These are phyloP conservation scores for Chenopodium formosanum DNA, from an alignment of 148 eudicot genomes.

Conservation along the genomic window DNA sequence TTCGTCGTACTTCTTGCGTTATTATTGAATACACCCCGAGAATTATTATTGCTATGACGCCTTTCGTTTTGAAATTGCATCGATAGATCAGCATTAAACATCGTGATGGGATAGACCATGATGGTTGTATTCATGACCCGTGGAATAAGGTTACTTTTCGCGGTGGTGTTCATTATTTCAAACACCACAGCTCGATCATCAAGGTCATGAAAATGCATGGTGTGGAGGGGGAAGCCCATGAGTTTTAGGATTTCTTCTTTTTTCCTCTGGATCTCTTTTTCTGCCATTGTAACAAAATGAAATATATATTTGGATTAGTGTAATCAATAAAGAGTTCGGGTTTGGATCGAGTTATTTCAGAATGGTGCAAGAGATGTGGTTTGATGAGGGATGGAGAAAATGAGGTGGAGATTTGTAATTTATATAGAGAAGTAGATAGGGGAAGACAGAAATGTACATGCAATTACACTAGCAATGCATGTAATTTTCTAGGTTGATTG, in stretches of 20 bases:
- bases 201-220: background rate
- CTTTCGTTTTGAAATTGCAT: background rate
- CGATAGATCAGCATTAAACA: background rate
- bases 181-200: background rate
- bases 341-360: too few species aligned
- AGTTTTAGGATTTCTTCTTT: background rate
- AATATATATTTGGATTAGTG: too few species aligned
- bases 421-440: background rate
- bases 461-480: background rate
- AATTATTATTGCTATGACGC: background rate
- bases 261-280: background rate
- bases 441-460: background rate
- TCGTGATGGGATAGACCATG: background rate
- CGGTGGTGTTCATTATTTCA: background rate
- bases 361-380: too few species aligned
- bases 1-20: background rate
- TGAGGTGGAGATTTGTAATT: background rate
- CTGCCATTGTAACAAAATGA: too few species aligned
- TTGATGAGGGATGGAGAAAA: too few species aligned
- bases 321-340: too few species aligned
- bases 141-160: background rate
- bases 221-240: background rate
- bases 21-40: background rate
- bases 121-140: background rate
- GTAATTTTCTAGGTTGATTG: background rate